Percentiles rank a stretch among this genome's conserved stretches.
phyloP scores from a whole-genome alignment of 495 filamentous ascomycete genomes.

The Penicillium atrosanguineum region DNA sequence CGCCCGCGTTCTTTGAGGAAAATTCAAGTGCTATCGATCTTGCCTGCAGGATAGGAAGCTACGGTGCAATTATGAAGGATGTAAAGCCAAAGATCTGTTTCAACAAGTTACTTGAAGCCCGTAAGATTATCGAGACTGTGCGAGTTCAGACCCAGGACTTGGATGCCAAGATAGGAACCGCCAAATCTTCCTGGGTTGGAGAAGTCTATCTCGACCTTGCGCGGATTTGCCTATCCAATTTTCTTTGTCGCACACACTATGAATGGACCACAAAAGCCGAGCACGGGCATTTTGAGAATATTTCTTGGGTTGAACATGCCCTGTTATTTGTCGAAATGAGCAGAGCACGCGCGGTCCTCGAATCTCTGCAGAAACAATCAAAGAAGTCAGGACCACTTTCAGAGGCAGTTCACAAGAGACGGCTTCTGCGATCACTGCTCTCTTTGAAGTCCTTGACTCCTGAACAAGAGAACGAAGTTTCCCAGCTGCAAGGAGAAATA shows the following conservation, averaged over 20 bases:
- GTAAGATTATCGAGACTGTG: slow-evolving; percentile 14
- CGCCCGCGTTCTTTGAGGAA: slow-evolving; percentile 16
- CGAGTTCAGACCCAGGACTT: slow-evolving; percentile 18
- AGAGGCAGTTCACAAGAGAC: slow-evolving; percentile 22
- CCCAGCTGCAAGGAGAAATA: slow-evolving; percentile 17
- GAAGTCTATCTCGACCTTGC: slow-evolving; percentile 22
- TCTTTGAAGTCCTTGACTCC: slow-evolving; percentile 8
- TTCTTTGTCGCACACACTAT: background rate
- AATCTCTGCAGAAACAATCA: slow-evolving; percentile 17
- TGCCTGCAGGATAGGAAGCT: slow-evolving; percentile 11
- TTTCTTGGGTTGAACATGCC: slow-evolving; percentile 26
- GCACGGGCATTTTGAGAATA: slow-evolving; percentile 17
- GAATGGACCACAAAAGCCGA: slow-evolving; percentile 8
- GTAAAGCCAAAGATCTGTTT: slow-evolving; percentile 15
- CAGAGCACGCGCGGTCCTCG: slow-evolving; percentile 23
- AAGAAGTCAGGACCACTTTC: slow-evolving; percentile 10
- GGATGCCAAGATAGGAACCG: slow-evolving; percentile 18
- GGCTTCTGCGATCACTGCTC: slow-evolving; percentile 18
- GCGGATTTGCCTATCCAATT: slow-evolving; percentile 13
- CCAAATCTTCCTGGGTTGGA: slow-evolving; percentile 2
- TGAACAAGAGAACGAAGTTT: slow-evolving; percentile 20
- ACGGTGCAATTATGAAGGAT: slow-evolving; percentile 16
- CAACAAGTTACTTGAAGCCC: slow-evolving; percentile 17
- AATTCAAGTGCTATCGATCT: slow-evolving; percentile 12
- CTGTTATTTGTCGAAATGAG: slow-evolving; percentile 24